Evolutionary conservation across 345 rosid species (phyloP), one percentile per base, ranked within the genome.

Genomic region (Leavenworthia alabamica): DNA sequence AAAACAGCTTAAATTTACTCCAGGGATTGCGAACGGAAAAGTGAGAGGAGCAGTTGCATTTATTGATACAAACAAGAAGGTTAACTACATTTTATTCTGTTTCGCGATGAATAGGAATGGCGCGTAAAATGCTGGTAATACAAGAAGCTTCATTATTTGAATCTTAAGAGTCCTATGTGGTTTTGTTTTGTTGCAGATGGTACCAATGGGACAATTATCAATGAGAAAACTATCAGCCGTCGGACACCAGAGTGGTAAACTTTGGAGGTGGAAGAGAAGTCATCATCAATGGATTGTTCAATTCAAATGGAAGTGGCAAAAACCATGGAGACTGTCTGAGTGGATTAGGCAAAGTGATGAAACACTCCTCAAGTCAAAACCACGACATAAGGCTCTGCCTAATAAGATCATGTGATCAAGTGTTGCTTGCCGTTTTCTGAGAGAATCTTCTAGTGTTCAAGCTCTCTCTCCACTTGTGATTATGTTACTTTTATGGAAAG

Each of bases 261-360:
- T 93, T 52, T 89, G 99, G 99, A 89, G 99, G 80, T 93, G 99
- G 99, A 93, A 93, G 76, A 87, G 99, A 79, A 85, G 99, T 66
- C 99, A 93, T 78, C 97, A 89, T 71, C 94, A 85, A 49, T 93
- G 99, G 97, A 89, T 84, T 35, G 71, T 93, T 73, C 99, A 93
- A 59, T 93, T 87, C 81, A 93, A 93, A 74, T 93, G 96, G 94
- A 93, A 93, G 76, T 93, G 99, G 99, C 99, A 93, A 77, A 93
- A 93, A 77, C 99, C 99, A 44, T 93, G 99, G 99, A 87, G 86
- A 75, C 86, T 93, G 59, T 93, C 99, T 14, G 99, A 89, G 75
- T 78, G 74, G 86, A 93, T 93, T 47, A 80, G 88, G 70, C 95
- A 84, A 66, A 87, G 91, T 67, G 99, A 93, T 32, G 92, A 84